These are phyloP conservation scores for Schwanniomyces polymorphus DNA, from an alignment of 805 yeast species.

Conservation along the genomic window DNA sequence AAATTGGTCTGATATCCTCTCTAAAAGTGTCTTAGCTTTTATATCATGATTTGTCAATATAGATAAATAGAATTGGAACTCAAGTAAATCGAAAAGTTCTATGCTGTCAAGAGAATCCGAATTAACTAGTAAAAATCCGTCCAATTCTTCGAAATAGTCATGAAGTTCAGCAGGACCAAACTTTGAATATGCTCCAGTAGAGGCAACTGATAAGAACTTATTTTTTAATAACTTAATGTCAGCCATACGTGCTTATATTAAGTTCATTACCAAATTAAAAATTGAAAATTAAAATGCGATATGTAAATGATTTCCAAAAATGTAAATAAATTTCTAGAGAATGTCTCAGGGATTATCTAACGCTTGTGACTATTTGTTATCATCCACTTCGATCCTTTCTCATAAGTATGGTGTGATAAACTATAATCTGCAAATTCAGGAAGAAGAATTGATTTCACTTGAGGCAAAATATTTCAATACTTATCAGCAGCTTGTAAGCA, in stretches of 20 bases:
- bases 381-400: constrained; percentile 19
- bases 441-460: constrained; percentile 10
- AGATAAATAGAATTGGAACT: constrained; percentile 68
- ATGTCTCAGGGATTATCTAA: constrained; percentile 17
- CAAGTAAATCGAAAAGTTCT: constrained; percentile 57
- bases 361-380: constrained; percentile 23
- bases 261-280: neutral
- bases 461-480: constrained; percentile 26
- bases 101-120: constrained; percentile 40
- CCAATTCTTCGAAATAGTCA: constrained; percentile 41
- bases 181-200: constrained; percentile 50
- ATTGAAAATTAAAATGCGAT: constrained; percentile 3
- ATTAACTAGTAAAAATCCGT: constrained; percentile 26
- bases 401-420: constrained; percentile 36
- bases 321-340: neutral
- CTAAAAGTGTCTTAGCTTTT: constrained; percentile 69
- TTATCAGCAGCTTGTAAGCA: constrained; percentile 21
- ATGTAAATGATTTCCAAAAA: neutral
- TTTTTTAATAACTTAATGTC: constrained; percentile 28
- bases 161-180: constrained; percentile 46
- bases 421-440: neutral
- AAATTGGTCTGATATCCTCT: constrained; percentile 66
- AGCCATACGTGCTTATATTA: constrained; percentile 3
- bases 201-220: constrained; percentile 50
- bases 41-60: constrained; percentile 61